A percentile compares a stretch with the other conserved stretches of the same genome.
phyloP scores from a whole-genome alignment of 257 asterid species.

The Nicotiana noctiflora region DNA sequence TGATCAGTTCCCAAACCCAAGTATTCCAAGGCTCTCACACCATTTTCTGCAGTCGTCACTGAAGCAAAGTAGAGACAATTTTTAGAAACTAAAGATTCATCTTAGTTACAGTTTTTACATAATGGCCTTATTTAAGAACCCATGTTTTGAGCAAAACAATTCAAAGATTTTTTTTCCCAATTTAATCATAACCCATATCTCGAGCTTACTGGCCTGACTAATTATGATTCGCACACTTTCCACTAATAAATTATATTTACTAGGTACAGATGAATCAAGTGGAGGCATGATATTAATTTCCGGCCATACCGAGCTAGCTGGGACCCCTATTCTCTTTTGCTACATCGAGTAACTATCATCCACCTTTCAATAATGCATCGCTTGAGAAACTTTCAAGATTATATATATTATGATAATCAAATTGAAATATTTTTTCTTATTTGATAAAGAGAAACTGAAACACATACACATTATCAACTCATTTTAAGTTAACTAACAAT shows the following conservation, averaged over 20 bases:
- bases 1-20: slow-evolving; percentile 34
- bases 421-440: background rate
- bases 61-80: slow-evolving; percentile 4
- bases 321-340: background rate
- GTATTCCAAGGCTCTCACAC: slow-evolving; percentile 52
- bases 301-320: background rate
- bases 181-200: background rate
- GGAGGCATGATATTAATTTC: background rate
- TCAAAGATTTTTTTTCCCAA: background rate
- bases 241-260: background rate
- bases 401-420: background rate
- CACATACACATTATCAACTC: too few relatives aligned
- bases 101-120: background rate
- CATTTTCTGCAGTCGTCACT: slow-evolving; percentile 67
- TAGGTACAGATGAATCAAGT: background rate
- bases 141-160: background rate
- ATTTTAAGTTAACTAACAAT: too few relatives aligned
- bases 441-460: background rate
- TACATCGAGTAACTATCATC: background rate
- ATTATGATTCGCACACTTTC: background rate
- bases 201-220: background rate
- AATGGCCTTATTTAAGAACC: background rate
- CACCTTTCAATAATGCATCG: too few relatives aligned
- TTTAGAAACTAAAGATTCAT: background rate
- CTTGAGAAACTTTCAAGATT: background rate